These are phyloP conservation scores for Irpex sp. DNA, from an alignment of 1,284 basidiomycete genomes.

Conservation along the genomic window DNA sequence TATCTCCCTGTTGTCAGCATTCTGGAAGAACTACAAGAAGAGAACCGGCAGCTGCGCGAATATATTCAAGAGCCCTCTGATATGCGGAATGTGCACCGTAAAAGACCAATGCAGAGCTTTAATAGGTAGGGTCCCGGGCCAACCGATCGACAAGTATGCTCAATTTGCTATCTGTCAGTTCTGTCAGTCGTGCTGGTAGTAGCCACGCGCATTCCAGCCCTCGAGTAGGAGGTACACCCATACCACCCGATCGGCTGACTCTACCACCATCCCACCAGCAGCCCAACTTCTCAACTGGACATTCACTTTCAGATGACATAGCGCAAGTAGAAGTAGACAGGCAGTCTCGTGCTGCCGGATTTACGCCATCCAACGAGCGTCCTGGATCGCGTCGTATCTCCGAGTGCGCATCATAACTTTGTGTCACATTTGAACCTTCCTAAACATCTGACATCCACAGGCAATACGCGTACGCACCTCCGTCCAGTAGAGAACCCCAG, in stretches of 20 bases:
- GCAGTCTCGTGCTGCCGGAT: not conserved
- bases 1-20: slow-evolving; percentile 32
- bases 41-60: slow-evolving; percentile 45
- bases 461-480: slow-evolving; percentile 55
- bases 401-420: slow-evolving; percentile 34
- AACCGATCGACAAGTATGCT: not conserved
- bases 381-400: slow-evolving; percentile 46
- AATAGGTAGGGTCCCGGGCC: slow-evolving; percentile 38
- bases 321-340: slow-evolving; percentile 18
- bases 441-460: slow-evolving; percentile 29
- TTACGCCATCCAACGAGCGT: slow-evolving; percentile 14
- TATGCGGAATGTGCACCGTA: slow-evolving; percentile 52
- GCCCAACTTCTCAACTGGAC: slow-evolving; percentile 39
- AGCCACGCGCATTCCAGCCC: slow-evolving; percentile 53
- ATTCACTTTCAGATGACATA: slow-evolving; percentile 19
- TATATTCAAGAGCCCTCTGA: slow-evolving; percentile 32
- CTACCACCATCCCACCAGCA: slow-evolving; percentile 49
- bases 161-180: not conserved
- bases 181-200: slow-evolving; percentile 22
- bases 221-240: slow-evolving; percentile 42
- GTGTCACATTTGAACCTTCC: slow-evolving; percentile 4
- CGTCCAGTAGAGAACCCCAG: slow-evolving; percentile 35
- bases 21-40: slow-evolving; percentile 45
- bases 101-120: slow-evolving; percentile 49
- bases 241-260: slow-evolving; percentile 56